Evolutionary conservation across 2,329 filamentous ascomycete species (phyloP), one percentile per base, ranked within the genome.

Genomic region (Talaromyces marneffei): DNA sequence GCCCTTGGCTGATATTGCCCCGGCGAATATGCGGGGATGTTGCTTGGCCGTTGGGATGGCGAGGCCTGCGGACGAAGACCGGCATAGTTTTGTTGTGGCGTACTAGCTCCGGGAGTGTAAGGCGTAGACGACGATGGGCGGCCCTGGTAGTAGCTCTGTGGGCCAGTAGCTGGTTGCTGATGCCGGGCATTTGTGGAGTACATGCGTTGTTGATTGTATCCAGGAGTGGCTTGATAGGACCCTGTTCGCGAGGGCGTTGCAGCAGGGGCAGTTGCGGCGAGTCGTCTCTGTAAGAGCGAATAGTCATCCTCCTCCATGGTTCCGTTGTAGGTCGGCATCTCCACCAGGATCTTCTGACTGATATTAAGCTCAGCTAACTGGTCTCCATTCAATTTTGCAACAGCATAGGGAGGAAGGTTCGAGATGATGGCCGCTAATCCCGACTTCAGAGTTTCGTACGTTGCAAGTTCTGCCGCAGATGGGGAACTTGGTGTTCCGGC

Each of bases 321-420:
- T 4, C 92, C 92, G 65, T 83, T 84, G 72, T 90, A 90, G 68
- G 91, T 86, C 57, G 88, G 86, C 6, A 83, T 86, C 63, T 89
- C 85, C 52, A 95, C 80, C 62, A 91, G 78, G 20, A 96, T 83
- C 71, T 86, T 91, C 50, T 86, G 90, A 76, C 88, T 93, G 70
- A 96, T 88, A 64, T 90, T 87, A 53, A 96, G 79, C 62, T 92
- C 89, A 31, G 87, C 88, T n/a, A 96, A 77, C 72, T 92, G 89
- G 71, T 95, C 89, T 9, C 91, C 91, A 68, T 95, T 88, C 64
- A 96, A 79, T 69, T 94, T 93, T 5, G 92, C 87, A 25, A 96
- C 89, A 1, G 89, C 90, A 70, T 91, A 94, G 1, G 92, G 92
- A 1, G 92, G 92, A 10, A 96, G 77, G 40, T 83, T 85, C 65